Percentiles rank a stretch among this genome's conserved stretches.
Evolutionary conservation across 371 early-diverging fungal genomes (phyloP).

Genomic region (Circinella minor): DNA sequence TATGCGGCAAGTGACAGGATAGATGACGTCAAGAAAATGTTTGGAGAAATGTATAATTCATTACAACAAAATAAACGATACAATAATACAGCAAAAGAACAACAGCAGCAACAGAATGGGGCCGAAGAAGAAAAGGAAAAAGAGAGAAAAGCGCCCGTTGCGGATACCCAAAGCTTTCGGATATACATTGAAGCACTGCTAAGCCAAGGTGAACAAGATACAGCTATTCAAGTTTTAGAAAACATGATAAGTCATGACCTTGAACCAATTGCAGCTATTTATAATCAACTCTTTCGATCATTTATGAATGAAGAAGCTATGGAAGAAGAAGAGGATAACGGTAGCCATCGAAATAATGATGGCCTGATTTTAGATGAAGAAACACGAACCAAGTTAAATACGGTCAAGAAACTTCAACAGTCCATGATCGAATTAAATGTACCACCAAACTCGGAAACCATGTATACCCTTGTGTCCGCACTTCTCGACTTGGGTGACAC

Average conservation of each 20-base stretch:
- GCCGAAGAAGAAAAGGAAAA: conserved; percentile 1
- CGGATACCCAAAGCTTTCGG: conserved; percentile 41
- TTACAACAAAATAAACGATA: conserved; percentile 4
- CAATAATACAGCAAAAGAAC: neutral
- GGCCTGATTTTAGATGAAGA: neutral
- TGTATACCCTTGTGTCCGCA: conserved; percentile 59
- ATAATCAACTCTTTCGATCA: conserved; percentile 40
- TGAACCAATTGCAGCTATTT: conserved; percentile 34
- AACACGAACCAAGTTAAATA: neutral
- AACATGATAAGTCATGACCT: conserved; percentile 26
- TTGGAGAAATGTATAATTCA: conserved; percentile 26
- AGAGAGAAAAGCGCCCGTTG: conserved; percentile 25
- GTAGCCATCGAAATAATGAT: neutral
- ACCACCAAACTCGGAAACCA: conserved; percentile 48
- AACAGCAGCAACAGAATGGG: conserved; percentile 1
- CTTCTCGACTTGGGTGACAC: conserved; percentile 60
- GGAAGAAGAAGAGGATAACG: neutral
- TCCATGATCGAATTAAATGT: conserved; percentile 32
- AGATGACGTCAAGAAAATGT: conserved; percentile 35
- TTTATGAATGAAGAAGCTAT: conserved; percentile 25
- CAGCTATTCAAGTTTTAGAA: conserved; percentile 27
- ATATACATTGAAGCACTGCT: conserved; percentile 40
- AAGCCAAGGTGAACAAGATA: conserved; percentile 17
- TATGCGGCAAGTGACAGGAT: conserved; percentile 30
- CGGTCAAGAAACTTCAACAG: conserved; percentile 30